These are phyloP conservation scores for Trametes pubescens DNA, from an alignment of 1,284 basidiomycete species.

Conservation along the genomic window DNA sequence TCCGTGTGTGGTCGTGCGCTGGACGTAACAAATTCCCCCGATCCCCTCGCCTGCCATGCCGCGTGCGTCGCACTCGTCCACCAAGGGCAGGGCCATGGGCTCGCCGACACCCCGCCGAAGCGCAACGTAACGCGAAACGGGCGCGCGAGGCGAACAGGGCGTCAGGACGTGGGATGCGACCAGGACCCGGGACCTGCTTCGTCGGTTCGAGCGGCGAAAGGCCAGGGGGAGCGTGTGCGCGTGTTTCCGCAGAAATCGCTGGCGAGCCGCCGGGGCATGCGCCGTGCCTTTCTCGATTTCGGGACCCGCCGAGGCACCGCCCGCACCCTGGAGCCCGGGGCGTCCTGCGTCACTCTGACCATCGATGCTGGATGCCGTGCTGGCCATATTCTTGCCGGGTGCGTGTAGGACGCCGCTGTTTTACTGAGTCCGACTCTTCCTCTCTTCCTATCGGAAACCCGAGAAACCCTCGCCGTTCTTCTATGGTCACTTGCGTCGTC, in stretches of 20 bases:
- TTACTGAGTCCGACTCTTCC: background rate
- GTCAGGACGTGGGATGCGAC: slow-evolving; percentile 9
- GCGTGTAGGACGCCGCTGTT: background rate
- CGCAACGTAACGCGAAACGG: background rate
- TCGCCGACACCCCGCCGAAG: background rate
- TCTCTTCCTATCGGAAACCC: too few species aligned
- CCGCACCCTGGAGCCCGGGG: background rate
- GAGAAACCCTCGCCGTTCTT: too few species aligned
- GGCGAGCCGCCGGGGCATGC: background rate
- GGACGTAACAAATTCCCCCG: slow-evolving; percentile 1
- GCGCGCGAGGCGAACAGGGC: background rate
- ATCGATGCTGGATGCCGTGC: too few species aligned
- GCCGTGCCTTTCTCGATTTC: background rate
- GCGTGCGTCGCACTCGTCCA: background rate
- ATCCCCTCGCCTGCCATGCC: background rate
- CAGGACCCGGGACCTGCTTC: background rate
- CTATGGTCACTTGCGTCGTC: too few species aligned
- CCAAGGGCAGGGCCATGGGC: background rate
- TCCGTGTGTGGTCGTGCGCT: background rate
- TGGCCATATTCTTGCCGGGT: too few species aligned
- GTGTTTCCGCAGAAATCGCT: background rate
- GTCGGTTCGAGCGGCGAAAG: background rate
- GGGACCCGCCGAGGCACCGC: background rate
- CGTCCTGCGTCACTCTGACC: too few species aligned
- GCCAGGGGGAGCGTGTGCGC: background rate